These are phyloP conservation scores for Phialophora verrucosa DNA, from an alignment of 2,329 filamentous ascomycete species.

Conservation along the genomic window DNA sequence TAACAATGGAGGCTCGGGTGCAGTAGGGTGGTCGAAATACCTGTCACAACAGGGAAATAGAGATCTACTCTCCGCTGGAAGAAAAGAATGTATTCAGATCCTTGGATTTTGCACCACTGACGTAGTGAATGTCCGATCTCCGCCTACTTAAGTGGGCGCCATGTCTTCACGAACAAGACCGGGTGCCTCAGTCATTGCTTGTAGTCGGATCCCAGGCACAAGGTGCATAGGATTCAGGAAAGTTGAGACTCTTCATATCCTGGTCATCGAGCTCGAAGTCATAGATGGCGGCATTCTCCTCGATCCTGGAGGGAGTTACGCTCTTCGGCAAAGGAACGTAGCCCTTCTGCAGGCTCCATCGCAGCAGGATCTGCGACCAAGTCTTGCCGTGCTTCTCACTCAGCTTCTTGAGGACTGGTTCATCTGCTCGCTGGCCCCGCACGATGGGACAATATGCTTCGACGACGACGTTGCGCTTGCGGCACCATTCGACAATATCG, in stretches of 20 bases:
- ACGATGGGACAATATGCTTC: slow-evolving; percentile 61
- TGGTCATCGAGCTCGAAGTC: slow-evolving; percentile 65
- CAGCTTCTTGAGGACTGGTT: slow-evolving; percentile 58
- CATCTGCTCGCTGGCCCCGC: slow-evolving; percentile 55
- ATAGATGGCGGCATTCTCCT: slow-evolving; percentile 65
- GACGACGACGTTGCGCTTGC: slow-evolving; percentile 65
- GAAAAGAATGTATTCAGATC: background rate
- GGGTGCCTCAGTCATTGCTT: slow-evolving; percentile 31
- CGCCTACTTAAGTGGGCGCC: background rate
- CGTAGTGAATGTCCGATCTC: background rate
- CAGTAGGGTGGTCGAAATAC: background rate
- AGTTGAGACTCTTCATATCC: slow-evolving; percentile 62
- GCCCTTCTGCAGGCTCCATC: slow-evolving; percentile 68
- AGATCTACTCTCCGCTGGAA: background rate
- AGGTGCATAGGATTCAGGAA: slow-evolving; percentile 60
- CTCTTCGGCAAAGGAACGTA: slow-evolving; percentile 69
- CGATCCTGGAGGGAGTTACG: slow-evolving; percentile 63
- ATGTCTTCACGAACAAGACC: background rate
- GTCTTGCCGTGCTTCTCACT: slow-evolving; percentile 64
- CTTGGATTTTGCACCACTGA: background rate
- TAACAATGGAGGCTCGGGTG: background rate
- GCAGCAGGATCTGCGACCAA: slow-evolving; percentile 62
- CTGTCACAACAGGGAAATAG: background rate
- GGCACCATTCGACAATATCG: slow-evolving; percentile 80
- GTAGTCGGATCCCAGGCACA: slow-evolving; percentile 64